Base-by-base conservation (phyloP, 768 basidiomycete genomes). In the Gymnopilus junonius region DNA sequence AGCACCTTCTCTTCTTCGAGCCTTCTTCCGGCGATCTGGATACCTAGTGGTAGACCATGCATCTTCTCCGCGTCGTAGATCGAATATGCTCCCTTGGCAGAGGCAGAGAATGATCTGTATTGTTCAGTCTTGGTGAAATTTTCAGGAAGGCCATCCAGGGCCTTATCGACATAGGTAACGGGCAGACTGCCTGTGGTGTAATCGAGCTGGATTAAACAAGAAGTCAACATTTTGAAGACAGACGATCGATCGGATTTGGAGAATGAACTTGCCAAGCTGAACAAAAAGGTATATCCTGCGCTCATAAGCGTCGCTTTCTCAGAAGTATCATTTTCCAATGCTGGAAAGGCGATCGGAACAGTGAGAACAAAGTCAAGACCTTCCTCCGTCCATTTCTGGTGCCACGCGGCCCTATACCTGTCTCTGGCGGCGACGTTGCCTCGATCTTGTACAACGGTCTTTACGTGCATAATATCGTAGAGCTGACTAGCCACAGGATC, bases 1-100 rank as follows among this genome's bases (percentile, higher is more conserved):
- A 92, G 65, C 2, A 90, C 89, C 69, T 87, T 87, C 74, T 93
- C 91, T 73, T 92, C 91, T 70, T 90, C 87, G 40, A 90, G 79
- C 42, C 86, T 76, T 46, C 82, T 75, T 1, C 88, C 89, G 1
- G 85, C 80, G 32, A 92, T 73, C 70, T 92, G 89, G 11, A 91
- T 84, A 1, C 88, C 87, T 1, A 92, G 70, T 0, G 91, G 89
- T 4, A 91, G 75, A 7, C 90, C 90, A 60, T 87, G 81, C 87
- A 90, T 90, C 62, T 82, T 80, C 14, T 83, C 75, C 1, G 85
- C 80, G 54, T 90, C 82, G 55, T 91, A 92, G 1, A 82, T 79
- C 0, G 77, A 71, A 64, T 80, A 83, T 2, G 80, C 82, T n/a
- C 66, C 69, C 64, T 77, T 75, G 8, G 76, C 78, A 14, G 78